These are phyloP conservation scores for Solanum hybrid DNA, from an alignment of 305 asterid genomes.

Conservation along the genomic window DNA sequence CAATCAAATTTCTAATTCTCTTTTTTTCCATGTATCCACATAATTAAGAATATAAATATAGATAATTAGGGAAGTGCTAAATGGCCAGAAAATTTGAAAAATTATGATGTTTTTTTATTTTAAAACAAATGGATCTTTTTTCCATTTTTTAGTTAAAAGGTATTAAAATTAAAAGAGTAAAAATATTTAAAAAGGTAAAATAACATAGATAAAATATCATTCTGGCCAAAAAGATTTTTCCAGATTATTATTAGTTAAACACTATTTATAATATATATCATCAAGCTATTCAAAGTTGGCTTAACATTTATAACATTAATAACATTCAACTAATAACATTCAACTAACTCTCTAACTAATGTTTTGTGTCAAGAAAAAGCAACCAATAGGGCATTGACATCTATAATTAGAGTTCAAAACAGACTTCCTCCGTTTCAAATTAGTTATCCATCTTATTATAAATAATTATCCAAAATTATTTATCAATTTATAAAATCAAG, in stretches of 20 bases:
- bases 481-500: not conserved
- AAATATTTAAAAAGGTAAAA: too few species aligned
- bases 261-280: not conserved
- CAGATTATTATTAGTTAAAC: too few species aligned
- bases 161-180: too few species aligned
- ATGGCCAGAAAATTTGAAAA: too few species aligned
- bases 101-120: too few species aligned
- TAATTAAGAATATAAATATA: not conserved
- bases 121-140: too few species aligned
- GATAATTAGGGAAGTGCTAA: not conserved
- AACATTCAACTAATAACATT: too few species aligned
- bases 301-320: not conserved
- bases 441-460: not conserved
- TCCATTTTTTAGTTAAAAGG: too few species aligned
- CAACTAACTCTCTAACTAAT: not conserved
- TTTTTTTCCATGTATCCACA: not conserved
- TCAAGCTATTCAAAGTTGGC: not conserved
- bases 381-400: not conserved
- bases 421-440: accelerated
- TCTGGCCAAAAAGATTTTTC: too few species aligned
- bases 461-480: not conserved
- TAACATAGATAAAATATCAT: too few species aligned
- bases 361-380: not conserved
- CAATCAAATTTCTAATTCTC: too few species aligned
- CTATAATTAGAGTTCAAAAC: not conserved